Evolutionary conservation across 2,329 filamentous ascomycete genomes (phyloP), one percentile per base, ranked within the genome.

Genomic region (Myriosclerotinia duriaeana): DNA sequence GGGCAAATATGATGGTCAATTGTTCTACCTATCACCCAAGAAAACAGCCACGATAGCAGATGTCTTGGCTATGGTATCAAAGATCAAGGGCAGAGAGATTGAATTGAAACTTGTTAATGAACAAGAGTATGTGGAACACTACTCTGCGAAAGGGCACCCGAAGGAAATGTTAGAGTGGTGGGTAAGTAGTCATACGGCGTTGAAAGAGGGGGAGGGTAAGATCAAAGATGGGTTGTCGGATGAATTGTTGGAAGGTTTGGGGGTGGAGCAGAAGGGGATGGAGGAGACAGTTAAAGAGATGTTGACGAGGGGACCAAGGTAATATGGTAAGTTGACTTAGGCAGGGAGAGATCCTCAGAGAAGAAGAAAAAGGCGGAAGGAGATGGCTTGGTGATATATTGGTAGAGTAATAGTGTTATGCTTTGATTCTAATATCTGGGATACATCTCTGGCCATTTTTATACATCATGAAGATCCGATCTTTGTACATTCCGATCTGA

Each of bases 151-250:
- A 1, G 52, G 61, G 7, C 1, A 46, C 3, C 15, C 30, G 9
- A 46, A 17, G 26, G 48, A 22, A 5, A 64, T 64, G 61, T 55
- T 64, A 44, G 50, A 64, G 40, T 64, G 61, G 50, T 64, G 61
- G 61, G 36, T 17, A 9, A 42, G 48, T 26, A 64, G 36, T n/a
- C 54, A 36, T 46, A 46, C 38, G 15, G 61, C 61, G n/a, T 11
- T 64, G 14, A 30, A 26, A 1, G 48, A 54, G 3, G 50, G 61
- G 8, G 61, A 54, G 20, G 38, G 36, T n/a, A 26, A 15, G 38
- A 44, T 64, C 5, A 20, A 46, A 2, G 50, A 64, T 42, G 52
- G 26, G 20, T 42, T n/a, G 22, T 46, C 30, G 3, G 61, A 64
- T 36, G 50, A 55, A 17, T 17, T 64, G 17, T 64, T 64, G 17